phyloP scores from a whole-genome alignment of 257 asterid species.

The Mentha longifolia region DNA sequence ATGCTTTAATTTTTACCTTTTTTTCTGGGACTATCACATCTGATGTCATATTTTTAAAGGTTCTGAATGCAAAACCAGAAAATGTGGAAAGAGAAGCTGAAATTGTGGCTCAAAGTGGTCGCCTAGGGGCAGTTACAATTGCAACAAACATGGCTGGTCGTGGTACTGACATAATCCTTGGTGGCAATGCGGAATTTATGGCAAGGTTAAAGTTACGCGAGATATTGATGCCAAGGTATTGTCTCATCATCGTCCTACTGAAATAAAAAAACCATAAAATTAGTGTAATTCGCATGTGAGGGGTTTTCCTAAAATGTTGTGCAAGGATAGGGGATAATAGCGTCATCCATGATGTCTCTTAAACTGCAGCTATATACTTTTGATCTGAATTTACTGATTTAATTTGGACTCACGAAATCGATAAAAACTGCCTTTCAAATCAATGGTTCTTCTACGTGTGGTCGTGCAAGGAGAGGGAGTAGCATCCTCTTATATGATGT shows the following conservation, averaged over 20 bases:
- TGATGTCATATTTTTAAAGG: constrained; percentile 50
- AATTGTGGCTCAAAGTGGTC: constrained; percentile 99
- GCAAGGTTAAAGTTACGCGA: constrained; percentile 97
- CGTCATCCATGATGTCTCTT: constrained; percentile 2
- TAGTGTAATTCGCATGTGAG: constrained; percentile 19
- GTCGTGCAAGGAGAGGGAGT: constrained; percentile 10
- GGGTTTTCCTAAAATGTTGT: neutral
- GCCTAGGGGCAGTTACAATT: constrained; percentile 96
- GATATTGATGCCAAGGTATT: constrained; percentile 97
- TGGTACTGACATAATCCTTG: constrained; percentile 98
- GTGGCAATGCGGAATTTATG: constrained; percentile 99
- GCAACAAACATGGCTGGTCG: constrained; percentile 99
- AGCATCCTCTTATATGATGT: constrained; percentile 9
- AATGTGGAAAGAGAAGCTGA: constrained; percentile 99
- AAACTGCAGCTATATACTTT: neutral
- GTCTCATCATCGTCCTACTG: constrained; percentile 25
- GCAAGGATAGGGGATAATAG: constrained; percentile 7
- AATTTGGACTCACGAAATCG: neutral
- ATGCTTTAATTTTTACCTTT: neutral
- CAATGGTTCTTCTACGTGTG: constrained; percentile 12
- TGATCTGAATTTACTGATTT: constrained; percentile 20
- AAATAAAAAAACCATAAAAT: constrained; percentile 22
- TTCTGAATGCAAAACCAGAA: constrained; percentile 98
- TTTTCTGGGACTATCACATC: constrained; percentile 23
- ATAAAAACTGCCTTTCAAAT: neutral